A percentile compares a stretch with the other conserved stretches of the same genome.
Conservation (phyloP, 768 basidiomycete genomes). For the Pisolithus marmoratus region DNA sequence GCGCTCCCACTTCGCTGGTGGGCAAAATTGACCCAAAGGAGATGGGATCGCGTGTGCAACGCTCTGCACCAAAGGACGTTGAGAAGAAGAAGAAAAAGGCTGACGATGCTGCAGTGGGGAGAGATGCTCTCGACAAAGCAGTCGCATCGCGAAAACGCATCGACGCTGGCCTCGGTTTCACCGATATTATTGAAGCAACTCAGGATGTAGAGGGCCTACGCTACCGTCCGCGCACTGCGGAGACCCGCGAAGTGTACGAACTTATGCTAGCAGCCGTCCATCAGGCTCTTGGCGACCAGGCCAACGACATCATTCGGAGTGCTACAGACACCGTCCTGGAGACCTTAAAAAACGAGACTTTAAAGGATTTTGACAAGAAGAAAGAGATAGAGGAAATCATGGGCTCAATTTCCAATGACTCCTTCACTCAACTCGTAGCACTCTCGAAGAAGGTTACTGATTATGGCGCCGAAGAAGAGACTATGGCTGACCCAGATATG, state of each 20-base stretch:
- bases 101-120: constrained; percentile 45
- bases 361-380: constrained; percentile 98
- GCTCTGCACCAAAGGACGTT: constrained; percentile 79
- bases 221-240: constrained; percentile 89
- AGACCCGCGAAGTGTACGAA: constrained; percentile 93
- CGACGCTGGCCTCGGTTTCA: constrained; percentile 68
- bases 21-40: constrained; percentile 85
- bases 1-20: constrained; percentile 87
- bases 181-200: constrained; percentile 92
- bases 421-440: constrained; percentile 76
- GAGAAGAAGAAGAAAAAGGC: constrained; percentile 94
- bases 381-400: constrained; percentile 82
- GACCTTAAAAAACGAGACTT: constrained; percentile 76
- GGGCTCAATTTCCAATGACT: constrained; percentile 59
- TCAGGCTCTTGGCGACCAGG: constrained; percentile 83
- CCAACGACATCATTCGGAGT: constrained; percentile 91
- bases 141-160: constrained; percentile 47
- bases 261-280: constrained; percentile 84
- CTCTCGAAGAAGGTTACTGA: constrained; percentile 95
- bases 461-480: constrained; percentile 84
- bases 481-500: constrained; percentile 69
- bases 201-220: constrained; percentile 88
- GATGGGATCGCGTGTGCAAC: constrained; percentile 89
- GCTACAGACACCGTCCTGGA: constrained; percentile 93
- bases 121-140: constrained; percentile 45